Evolutionary conservation across 768 basidiomycete species (phyloP).

Genomic region (Psilocybe sp.): DNA sequence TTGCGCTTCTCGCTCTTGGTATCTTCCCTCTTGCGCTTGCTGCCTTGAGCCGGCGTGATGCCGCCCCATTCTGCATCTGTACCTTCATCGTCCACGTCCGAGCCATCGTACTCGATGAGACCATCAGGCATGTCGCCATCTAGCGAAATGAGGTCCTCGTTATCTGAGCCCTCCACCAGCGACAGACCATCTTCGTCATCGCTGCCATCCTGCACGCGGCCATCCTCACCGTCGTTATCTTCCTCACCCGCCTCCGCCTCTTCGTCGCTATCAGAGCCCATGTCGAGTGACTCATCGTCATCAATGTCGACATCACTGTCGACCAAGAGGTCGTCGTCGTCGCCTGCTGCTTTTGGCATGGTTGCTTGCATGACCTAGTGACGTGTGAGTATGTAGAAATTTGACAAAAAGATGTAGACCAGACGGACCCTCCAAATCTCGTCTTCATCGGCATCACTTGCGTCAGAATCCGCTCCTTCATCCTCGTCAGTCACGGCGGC

Average conservation of each 20-base stretch:
- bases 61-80: slow-evolving; percentile 53
- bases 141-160: slow-evolving; percentile 64
- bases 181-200: slow-evolving; percentile 47
- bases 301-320: slow-evolving; percentile 32
- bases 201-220: slow-evolving; percentile 22
- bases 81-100: slow-evolving; percentile 45
- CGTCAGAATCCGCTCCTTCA: slow-evolving; percentile 34
- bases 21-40: slow-evolving; percentile 46
- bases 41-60: slow-evolving; percentile 29
- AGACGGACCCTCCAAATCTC: slow-evolving; percentile 84
- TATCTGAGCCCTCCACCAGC: slow-evolving; percentile 64
- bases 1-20: slow-evolving; percentile 52
- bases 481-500: slow-evolving; percentile 32
- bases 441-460: slow-evolving; percentile 42
- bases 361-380: slow-evolving; percentile 84
- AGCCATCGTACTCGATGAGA: slow-evolving; percentile 60
- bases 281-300: slow-evolving; percentile 13
- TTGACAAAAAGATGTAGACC: neutral
- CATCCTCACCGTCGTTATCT: slow-evolving; percentile 29
- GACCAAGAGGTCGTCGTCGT: slow-evolving; percentile 41
- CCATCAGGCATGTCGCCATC: slow-evolving; percentile 54
- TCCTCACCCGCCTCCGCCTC: slow-evolving; percentile 22
- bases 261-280: slow-evolving; percentile 8
- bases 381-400: neutral
- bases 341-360: slow-evolving; percentile 62